Evolutionary conservation across 2,329 filamentous ascomycete genomes (phyloP).

Genomic region (Fusarium clavum): DNA sequence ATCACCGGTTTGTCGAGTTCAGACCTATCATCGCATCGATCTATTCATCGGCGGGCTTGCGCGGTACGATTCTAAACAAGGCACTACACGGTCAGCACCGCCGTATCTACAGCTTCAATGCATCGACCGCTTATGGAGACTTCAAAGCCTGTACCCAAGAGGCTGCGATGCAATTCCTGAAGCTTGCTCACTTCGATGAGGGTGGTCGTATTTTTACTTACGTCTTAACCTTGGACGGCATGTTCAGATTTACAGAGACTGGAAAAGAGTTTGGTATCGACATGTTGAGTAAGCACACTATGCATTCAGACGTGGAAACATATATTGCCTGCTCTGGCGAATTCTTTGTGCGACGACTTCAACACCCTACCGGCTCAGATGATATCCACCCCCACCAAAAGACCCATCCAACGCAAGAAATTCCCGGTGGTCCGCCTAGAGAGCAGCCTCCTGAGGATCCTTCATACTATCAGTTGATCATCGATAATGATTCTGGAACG

Average conservation of each 20-base stretch:
- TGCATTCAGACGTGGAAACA: constrained; percentile 92
- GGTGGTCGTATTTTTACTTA: constrained; percentile 92
- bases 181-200: constrained; percentile 86
- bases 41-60: constrained; percentile 82
- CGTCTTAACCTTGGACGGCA: constrained; percentile 85
- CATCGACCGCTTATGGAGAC: constrained; percentile 76
- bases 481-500: constrained; percentile 95
- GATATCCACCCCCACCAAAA: constrained; percentile 57
- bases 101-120: constrained; percentile 89
- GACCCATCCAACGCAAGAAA: constrained; percentile 62
- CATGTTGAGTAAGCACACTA: constrained; percentile 92
- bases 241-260: constrained; percentile 93
- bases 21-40: constrained; percentile 89
- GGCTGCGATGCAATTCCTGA: constrained; percentile 83
- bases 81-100: constrained; percentile 91
- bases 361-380: constrained; percentile 59
- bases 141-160: constrained; percentile 75
- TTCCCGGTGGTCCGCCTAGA: constrained; percentile 60
- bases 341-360: constrained; percentile 84
- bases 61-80: constrained; percentile 83
- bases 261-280: constrained; percentile 96
- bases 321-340: constrained; percentile 95
- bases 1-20: constrained; percentile 95
- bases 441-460: constrained; percentile 59
- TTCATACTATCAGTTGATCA: constrained; percentile 83